Evolutionary conservation across 106 monocot species (phyloP), one percentile per base, ranked within the genome.

Genomic region (Vanilla planifolia): DNA sequence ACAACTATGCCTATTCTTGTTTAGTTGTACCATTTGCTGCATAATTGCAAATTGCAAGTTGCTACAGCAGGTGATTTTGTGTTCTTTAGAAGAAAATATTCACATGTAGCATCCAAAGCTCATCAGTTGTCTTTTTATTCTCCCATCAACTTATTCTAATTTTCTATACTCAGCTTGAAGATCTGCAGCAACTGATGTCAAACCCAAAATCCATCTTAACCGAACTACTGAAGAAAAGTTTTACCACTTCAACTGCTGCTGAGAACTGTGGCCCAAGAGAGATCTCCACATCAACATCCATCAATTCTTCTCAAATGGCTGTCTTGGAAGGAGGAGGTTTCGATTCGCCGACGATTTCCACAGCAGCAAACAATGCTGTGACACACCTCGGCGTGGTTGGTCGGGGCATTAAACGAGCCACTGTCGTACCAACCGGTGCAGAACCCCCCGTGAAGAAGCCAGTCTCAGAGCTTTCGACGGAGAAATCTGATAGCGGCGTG

Each of bases 321-420:
- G 32, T 40, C 1, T 21, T 70, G 6, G 78, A 45, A 29, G 68
- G 70, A 17, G 53, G 57, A 33, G 51, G 62, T 46, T 91, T 87
- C 33, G 95, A 87, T 66, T 86, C 84, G 0, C 76, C 86, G 13
- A 60, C 80, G 21, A 8, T 76, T 11, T 79, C 90, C 16, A 66
- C 77, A 17, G 74, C 67, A 57, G 72, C 66, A 35, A 55, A 60
- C 23, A 51, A 48, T 26, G 34, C 56, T 8, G 72, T 91, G 16
- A 96, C 76, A 20, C 79, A 98, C 74, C 77, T 98, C 47, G 96
- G 96, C 47, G 87, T 98, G 3, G 87, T 98, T 19, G 96, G 96
- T 3, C 86, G 96, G 66, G 96, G 96, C 8, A 61, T 91, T 9
- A 98, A 98, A 53, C 73, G 96, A 26, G 84, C 91, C 25, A 51